Conservation (phyloP, 306 rosid genomes). For the Pueraria montana region DNA sequence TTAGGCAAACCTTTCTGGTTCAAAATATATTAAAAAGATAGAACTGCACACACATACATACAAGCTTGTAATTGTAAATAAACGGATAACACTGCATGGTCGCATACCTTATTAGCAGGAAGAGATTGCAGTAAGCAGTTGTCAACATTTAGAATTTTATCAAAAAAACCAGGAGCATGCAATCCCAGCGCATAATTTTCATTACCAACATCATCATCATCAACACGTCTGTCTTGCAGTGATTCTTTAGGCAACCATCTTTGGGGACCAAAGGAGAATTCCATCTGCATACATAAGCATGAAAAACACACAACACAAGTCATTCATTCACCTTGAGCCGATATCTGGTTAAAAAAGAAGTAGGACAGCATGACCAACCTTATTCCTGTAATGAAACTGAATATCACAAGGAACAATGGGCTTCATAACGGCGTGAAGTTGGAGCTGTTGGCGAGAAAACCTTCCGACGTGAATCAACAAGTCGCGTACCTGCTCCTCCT, state of each 20-base stretch:
- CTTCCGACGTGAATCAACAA: slow-evolving; percentile 79
- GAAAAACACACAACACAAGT: slow-evolving; percentile 2
- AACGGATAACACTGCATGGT: no score
- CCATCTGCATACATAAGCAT: slow-evolving; percentile 73
- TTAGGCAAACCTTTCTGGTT: neutral
- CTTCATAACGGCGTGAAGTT: slow-evolving; percentile 63
- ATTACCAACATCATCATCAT: slow-evolving; percentile 54
- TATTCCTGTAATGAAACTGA: slow-evolving; percentile 94
- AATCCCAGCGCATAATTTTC: slow-evolving; percentile 76
- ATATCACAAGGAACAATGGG: slow-evolving; percentile 85
- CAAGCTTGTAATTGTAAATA: neutral
- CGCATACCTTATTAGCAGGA: slow-evolving; percentile 83
- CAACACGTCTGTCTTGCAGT: slow-evolving; percentile 57
- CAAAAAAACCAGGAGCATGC: slow-evolving; percentile 88
- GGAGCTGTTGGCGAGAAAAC: slow-evolving; percentile 67
- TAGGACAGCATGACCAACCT: slow-evolving; percentile 54
- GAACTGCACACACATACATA: neutral
- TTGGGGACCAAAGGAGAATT: slow-evolving; percentile 87
- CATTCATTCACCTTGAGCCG: neutral
- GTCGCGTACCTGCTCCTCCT: slow-evolving; percentile 87
- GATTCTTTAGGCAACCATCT: slow-evolving; percentile 80
- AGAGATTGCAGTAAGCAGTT: slow-evolving; percentile 83
- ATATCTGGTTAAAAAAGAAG: neutral
- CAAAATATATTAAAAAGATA: neutral
- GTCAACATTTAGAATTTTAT: slow-evolving; percentile 78